These are phyloP conservation scores for Brassica carinata DNA, from an alignment of 345 rosid species.

Conservation along the genomic window DNA sequence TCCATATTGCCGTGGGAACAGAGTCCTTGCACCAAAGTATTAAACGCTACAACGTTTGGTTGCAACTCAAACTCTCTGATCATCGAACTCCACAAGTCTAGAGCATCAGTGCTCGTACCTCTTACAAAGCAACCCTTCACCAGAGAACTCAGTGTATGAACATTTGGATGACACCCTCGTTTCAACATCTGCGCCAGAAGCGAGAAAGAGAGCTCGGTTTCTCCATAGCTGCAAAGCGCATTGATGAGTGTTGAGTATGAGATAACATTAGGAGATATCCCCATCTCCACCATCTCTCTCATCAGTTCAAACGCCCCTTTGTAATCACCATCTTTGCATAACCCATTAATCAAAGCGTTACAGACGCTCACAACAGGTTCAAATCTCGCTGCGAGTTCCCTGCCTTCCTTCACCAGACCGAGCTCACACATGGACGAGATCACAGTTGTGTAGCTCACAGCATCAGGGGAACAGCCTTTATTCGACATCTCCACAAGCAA, in stretches of 20 bases:
- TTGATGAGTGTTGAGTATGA: constrained; percentile 72
- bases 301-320: constrained; percentile 57
- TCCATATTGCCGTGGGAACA: constrained; percentile 53
- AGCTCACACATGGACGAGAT: constrained; percentile 73
- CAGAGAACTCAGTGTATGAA: constrained; percentile 66
- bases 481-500: constrained; percentile 73
- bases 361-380: constrained; percentile 58
- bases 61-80: constrained; percentile 46
- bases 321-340: constrained; percentile 55
- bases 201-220: constrained; percentile 59
- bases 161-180: constrained; percentile 73
- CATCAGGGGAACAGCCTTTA: constrained; percentile 71
- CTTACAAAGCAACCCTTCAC: constrained; percentile 65
- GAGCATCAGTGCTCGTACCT: constrained; percentile 53
- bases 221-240: constrained; percentile 56
- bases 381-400: constrained; percentile 56
- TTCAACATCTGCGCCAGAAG: constrained; percentile 65
- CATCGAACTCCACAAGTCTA: constrained; percentile 65
- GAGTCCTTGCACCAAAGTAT: constrained; percentile 68
- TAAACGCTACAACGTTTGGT: constrained; percentile 68
- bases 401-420: constrained; percentile 71
- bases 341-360: constrained; percentile 73
- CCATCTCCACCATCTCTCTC: constrained; percentile 53
- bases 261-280: constrained; percentile 64
- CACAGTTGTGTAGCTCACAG: constrained; percentile 76